These are phyloP conservation scores for Helotiales sp. DNA, from an alignment of 2,329 filamentous ascomycete genomes.

Conservation along the genomic window DNA sequence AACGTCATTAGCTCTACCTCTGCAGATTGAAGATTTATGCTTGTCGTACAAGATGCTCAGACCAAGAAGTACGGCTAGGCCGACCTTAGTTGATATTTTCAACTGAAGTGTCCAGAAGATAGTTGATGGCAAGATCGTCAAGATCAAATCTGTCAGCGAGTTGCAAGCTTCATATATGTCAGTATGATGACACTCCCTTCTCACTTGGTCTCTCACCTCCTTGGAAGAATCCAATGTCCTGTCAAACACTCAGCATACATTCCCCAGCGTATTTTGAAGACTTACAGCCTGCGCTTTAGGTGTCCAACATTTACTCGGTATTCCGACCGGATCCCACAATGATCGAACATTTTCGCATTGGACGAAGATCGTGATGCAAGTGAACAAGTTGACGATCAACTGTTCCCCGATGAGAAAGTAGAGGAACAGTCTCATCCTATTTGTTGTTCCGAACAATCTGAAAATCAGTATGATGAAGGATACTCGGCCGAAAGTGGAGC, in stretches of 20 bases:
- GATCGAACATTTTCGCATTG: neutral
- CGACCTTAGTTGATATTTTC: neutral
- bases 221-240: conserved; percentile 7
- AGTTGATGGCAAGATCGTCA: neutral
- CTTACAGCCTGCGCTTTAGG: neutral
- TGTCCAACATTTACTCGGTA: neutral
- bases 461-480: conserved; percentile 12
- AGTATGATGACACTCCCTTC: neutral
- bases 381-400: conserved; percentile 6
- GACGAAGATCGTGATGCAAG: conserved; percentile 2
- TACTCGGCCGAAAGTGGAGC: conserved; percentile 9
- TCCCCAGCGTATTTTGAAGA: neutral
- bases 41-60: neutral
- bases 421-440: neutral
- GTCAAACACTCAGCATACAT: neutral
- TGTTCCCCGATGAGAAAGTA: conserved; percentile 7
- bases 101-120: conserved; percentile 1
- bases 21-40: neutral
- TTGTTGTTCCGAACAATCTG: conserved; percentile 9
- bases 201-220: neutral
- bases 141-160: neutral
- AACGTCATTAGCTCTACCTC: neutral
- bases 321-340: conserved; percentile 10
- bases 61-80: neutral
- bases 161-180: neutral